Base-by-base conservation (phyloP, 495 filamentous ascomycete species). In the Oidiodendron maius region DNA sequence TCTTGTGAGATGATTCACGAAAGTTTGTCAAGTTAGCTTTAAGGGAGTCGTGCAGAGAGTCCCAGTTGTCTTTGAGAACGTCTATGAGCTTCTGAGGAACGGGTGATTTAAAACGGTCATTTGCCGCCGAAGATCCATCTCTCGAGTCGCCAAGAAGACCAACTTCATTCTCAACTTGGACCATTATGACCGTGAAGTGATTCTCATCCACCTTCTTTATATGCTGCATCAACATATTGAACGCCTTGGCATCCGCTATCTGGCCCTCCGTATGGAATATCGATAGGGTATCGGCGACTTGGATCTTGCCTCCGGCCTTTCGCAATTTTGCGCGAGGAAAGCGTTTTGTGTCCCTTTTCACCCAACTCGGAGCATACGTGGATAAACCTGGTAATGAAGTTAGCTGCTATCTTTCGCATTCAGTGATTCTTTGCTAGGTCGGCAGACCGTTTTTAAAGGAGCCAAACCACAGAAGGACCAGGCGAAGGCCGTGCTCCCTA, bases 391-490 rank as follows among this genome's bases (percentile, higher is more conserved):
- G 13, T 1, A n/a, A 5, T 15, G 3, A n/a, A n/a, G n/a, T 40
- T 26, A 23, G 17, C 1, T 28, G 5, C 4, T 17, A 11, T 24
- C 2, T 18, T n/a, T 28, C 24, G 15, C 11, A 20, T 15, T 20
- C n/a, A n/a, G n/a, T n/a, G n/a, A n/a, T n/a, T n/a, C n/a, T n/a
- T 24, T 13, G 4, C 26, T 12, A 10, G 13, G n/a, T 1, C 32
- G 24, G 12, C 45, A n/a, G 26, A 67, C 66, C 71, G 59, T 75
- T 74, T 51, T 77, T 74, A 58, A 71, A 75, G 1, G 65, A 64
- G 1, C 70, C 73, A 60, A 75, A 73, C 73, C 73, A 75, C n/a
- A 75, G 59, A 20, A 75, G 39, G 2, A 75, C 60, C 0, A 77
- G 58, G 38, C 66, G 66, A 24, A 76, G 28, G 4, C 58, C 64